Base-by-base conservation (phyloP, 371 early-diverging fungal species). In the Rozella allomycis region DNA sequence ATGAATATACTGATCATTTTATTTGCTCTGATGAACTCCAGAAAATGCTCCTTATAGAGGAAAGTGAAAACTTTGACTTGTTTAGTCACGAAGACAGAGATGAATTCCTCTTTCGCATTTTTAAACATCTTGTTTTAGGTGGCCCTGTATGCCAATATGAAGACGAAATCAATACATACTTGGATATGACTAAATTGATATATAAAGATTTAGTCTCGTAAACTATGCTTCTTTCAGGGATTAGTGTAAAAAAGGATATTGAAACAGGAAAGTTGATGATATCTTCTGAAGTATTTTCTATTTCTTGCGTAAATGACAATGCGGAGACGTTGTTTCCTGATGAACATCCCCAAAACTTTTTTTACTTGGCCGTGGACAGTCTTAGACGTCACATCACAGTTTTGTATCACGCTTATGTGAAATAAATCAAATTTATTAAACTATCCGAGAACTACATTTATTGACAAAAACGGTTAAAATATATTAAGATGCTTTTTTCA, bases 281-380 rank as follows among this genome's bases (percentile, higher is more conserved):
- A 5, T 17, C 49, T 9, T 45, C 52, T 1, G 36, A 21, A 10
- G 48, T 49, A 9, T 54, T 32, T 33, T 33, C 38, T 25, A 45
- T 59, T 34, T 36, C n/a, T 3, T 20, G 18, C 14, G 23, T 50
- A 8, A 48, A 46, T 4, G 26, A 33, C 8, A 16, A 44, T 5
- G 42, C 41, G 11, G 45, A 54, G 18, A 52, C 55, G 10, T 39
- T 60, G 33, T 60, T 57, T 30, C 60, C 60, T 14, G 29, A 43
- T 18, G 29, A 44, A 23, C 58, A 60, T 29, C 51, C 52, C 3
- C 61, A 60, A 44, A 60, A 60, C 43, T 60, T 60, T 37, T 40
- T 46, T 30, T 49, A 51, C 23, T 33, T 58, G n/a, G 32, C 32
- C 19, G 40, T 60, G n/a, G 55, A 60, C 30, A 47, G 54, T 9